Percentiles rank a stretch among this genome's conserved stretches.
phyloP scores from a whole-genome alignment of 2,329 filamentous ascomycete genomes.

The Xylariaceae sp. region DNA sequence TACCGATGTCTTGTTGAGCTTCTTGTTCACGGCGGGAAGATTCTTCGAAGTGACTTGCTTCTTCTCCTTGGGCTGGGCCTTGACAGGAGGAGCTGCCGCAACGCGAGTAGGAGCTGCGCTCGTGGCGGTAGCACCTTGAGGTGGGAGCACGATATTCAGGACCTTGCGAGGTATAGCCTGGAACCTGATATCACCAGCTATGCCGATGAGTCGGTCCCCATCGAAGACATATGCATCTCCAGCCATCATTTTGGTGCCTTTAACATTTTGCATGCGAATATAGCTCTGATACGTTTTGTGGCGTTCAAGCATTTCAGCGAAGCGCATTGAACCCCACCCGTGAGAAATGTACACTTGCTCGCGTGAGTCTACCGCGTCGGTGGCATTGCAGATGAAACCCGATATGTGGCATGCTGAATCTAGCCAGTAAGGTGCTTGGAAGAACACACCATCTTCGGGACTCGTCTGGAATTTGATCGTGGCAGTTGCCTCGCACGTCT shows the following conservation, averaged over 20 bases:
- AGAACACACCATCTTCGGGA: conserved; percentile 47
- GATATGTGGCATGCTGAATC: conserved; percentile 59
- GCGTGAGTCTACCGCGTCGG: conserved; percentile 53
- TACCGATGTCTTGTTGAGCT: conserved; percentile 44
- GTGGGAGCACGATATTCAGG: conserved; percentile 65
- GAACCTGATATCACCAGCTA: conserved; percentile 60
- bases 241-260: conserved; percentile 49
- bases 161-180: conserved; percentile 64
- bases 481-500: conserved; percentile 53
- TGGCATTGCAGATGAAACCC: conserved; percentile 60
- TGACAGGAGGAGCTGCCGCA: conserved; percentile 33
- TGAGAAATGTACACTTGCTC: conserved; percentile 59
- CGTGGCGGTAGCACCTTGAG: conserved; percentile 47
- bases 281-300: conserved; percentile 54
- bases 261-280: conserved; percentile 55
- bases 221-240: conserved; percentile 57
- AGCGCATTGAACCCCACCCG: conserved; percentile 54
- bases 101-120: conserved; percentile 36
- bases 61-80: conserved; percentile 39
- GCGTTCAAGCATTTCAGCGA: conserved; percentile 44
- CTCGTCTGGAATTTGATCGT: conserved; percentile 49
- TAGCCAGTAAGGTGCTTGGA: conserved; percentile 59
- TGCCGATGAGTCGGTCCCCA: conserved; percentile 47
- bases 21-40: conserved; percentile 49
- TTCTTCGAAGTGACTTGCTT: conserved; percentile 46